phyloP scores from a whole-genome alignment of 352 stramenopile species.

The Phytophthora litchii region DNA sequence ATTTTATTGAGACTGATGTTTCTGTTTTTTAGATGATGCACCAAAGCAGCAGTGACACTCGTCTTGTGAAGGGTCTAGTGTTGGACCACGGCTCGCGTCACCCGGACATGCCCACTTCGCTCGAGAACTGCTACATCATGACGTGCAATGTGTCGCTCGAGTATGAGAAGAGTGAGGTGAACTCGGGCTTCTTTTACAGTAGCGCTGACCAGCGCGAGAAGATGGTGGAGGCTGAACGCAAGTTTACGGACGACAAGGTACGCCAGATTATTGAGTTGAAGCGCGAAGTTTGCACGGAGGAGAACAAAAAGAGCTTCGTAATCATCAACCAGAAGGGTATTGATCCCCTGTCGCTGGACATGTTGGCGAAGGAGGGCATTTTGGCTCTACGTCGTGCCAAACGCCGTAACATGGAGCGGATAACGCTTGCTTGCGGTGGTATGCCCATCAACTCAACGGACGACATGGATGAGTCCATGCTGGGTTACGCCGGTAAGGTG shows the following conservation, averaged over 20 bases:
- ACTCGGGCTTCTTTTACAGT: constrained; percentile 98
- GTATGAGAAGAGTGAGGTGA: constrained; percentile 99
- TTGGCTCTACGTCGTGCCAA: constrained; percentile 98
- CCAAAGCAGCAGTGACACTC: constrained; percentile 93
- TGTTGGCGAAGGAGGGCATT: constrained; percentile 99
- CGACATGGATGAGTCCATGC: constrained; percentile 96
- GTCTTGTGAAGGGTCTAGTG: constrained; percentile 95
- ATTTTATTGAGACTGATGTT: constrained; percentile 2
- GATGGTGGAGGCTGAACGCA: constrained; percentile 94
- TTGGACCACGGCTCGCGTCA: constrained; percentile 99
- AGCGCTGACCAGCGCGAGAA: constrained; percentile 99
- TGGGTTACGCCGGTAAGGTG: constrained; percentile 97
- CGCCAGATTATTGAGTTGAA: constrained; percentile 99
- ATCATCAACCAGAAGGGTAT: constrained; percentile 99
- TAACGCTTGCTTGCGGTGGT: constrained; percentile 98
- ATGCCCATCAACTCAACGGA: constrained; percentile 98
- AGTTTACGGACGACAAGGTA: constrained; percentile 97
- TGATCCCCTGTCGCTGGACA: constrained; percentile 98
- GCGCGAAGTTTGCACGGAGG: constrained; percentile 94
- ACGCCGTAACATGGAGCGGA: constrained; percentile 99
- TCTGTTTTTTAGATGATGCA: constrained; percentile 92
- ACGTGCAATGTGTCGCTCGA: constrained; percentile 99
- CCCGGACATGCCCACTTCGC: constrained; percentile 97
- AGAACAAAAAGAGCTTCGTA: constrained; percentile 98
- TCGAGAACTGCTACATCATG: constrained; percentile 99